phyloP scores from a whole-genome alignment of 495 filamentous ascomycete genomes.

The Schizothecium vesticola region DNA sequence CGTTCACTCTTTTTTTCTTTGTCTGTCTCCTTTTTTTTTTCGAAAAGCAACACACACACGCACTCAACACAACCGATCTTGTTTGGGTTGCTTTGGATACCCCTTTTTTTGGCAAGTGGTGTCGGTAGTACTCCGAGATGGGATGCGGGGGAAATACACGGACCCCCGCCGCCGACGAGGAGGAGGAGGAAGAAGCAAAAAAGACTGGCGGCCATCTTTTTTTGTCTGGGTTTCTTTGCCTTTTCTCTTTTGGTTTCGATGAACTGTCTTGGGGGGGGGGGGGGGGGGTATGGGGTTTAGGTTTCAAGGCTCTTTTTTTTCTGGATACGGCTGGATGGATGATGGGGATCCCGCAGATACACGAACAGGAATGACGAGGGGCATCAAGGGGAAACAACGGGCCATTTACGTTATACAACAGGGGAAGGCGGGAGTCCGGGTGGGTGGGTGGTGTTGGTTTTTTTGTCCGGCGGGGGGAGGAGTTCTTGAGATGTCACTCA shows the following conservation, averaged over 20 bases:
- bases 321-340: not conserved
- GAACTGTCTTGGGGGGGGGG: not conserved
- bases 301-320: not conserved
- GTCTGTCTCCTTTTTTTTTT: not conserved
- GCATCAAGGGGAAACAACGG: not conserved
- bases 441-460: not conserved
- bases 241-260: not conserved
- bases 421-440: not conserved
- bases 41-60: not conserved
- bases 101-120: not conserved
- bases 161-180: not conserved
- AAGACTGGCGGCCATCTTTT: not conserved
- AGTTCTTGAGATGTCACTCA: not conserved
- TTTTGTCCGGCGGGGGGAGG: not conserved
- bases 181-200: not conserved
- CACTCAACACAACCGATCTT: not conserved
- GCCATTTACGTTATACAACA: not conserved
- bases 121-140: not conserved
- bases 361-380: not conserved
- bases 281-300: not conserved
- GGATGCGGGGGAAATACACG: not conserved
- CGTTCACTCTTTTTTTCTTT: not conserved
- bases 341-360: not conserved
- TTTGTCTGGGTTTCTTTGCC: not conserved
- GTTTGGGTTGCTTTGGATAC: slow-evolving; percentile 4